These are phyloP conservation scores for Saraca asoca DNA, from an alignment of 331 rosid genomes.

Conservation along the genomic window DNA sequence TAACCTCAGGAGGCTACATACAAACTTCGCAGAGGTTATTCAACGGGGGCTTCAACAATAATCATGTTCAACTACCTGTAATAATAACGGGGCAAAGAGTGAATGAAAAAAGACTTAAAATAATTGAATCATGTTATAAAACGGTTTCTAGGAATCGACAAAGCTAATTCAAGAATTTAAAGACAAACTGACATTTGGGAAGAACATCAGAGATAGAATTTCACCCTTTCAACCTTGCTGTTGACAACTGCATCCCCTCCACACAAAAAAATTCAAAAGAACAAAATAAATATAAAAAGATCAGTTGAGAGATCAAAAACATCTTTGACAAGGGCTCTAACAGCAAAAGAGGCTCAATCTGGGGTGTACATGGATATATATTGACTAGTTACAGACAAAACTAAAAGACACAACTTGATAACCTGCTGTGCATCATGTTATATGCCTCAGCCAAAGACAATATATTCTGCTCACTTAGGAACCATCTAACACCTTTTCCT, in stretches of 20 bases:
- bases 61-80: slow-evolving; percentile 18
- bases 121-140: background rate
- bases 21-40: slow-evolving; percentile 4
- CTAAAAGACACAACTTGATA: background rate
- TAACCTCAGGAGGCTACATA: background rate
- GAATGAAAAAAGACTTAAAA: background rate
- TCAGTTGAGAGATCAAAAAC: background rate
- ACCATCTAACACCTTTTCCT: background rate
- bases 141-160: slow-evolving; percentile 10
- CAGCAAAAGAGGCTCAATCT: background rate
- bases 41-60: background rate
- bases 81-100: background rate
- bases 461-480: slow-evolving; percentile 5
- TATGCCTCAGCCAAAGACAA: background rate
- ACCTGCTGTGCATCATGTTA: background rate
- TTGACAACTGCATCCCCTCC: background rate
- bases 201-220: background rate
- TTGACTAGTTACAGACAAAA: slow-evolving; percentile 4
- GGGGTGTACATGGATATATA: background rate
- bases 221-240: background rate
- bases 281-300: background rate
- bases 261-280: background rate
- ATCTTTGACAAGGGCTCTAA: background rate
- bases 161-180: slow-evolving; percentile 3
- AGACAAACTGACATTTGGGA: slow-evolving; percentile 14